Evolutionary conservation across 2,329 filamentous ascomycete genomes (phyloP).

Genomic region (Diplodia mutila): DNA sequence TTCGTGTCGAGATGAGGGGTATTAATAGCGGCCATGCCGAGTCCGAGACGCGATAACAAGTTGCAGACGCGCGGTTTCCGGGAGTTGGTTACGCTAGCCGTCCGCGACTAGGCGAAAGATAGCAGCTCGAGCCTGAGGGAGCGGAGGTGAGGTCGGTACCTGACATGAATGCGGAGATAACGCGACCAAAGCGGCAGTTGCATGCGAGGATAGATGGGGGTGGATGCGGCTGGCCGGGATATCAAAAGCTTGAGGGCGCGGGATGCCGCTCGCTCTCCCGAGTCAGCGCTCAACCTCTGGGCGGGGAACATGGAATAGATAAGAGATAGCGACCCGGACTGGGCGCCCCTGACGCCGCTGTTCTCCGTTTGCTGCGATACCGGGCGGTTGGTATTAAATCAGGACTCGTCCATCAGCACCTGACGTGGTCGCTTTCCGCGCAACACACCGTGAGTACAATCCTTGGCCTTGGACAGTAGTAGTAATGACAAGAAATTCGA

Average conservation of each 20-base stretch:
- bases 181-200: neutral
- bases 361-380: neutral
- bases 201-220: conserved; percentile 3
- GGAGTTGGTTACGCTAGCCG: neutral
- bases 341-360: neutral
- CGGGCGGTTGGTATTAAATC: too few species aligned
- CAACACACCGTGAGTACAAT: too few species aligned
- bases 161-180: conserved; percentile 17
- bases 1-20: neutral
- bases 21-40: neutral
- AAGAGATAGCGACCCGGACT: neutral
- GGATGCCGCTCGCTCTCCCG: neutral
- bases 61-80: neutral
- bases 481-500: too few species aligned
- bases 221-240: neutral
- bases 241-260: conserved; percentile 1
- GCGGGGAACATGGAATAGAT: neutral
- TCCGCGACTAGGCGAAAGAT: neutral
- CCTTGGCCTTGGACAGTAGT: too few species aligned
- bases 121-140: neutral
- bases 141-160: neutral
- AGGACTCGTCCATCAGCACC: neutral
- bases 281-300: neutral
- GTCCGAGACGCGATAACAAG: neutral
- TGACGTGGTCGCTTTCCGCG: neutral